Evolutionary conservation across 352 stramenopile genomes (phyloP).

Genomic region (Phytophthora agathidicida): DNA sequence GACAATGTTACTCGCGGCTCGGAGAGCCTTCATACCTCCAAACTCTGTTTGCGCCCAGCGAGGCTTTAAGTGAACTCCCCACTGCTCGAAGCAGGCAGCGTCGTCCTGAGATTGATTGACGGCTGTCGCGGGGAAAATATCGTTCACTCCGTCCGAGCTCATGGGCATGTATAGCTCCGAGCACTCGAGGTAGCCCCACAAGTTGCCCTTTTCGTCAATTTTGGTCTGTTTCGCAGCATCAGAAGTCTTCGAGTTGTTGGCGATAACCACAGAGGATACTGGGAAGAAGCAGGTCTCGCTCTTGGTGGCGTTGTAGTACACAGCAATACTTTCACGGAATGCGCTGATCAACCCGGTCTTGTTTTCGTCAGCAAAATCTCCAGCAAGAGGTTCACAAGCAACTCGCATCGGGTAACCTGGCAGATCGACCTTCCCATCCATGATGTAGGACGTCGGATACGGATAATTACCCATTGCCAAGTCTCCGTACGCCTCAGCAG

Average conservation of each 20-base stretch:
- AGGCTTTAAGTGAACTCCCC: constrained; percentile 54
- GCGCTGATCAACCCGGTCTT: constrained; percentile 28
- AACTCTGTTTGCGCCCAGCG: constrained; percentile 52
- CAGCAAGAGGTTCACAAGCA: constrained; percentile 39
- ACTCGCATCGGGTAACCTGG: constrained; percentile 44
- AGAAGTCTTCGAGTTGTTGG: constrained; percentile 12
- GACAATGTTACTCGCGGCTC: constrained; percentile 61
- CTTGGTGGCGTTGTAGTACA: constrained; percentile 58
- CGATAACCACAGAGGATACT: neutral
- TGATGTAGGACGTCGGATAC: constrained; percentile 59
- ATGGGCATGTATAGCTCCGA: constrained; percentile 58
- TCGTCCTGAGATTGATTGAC: constrained; percentile 39
- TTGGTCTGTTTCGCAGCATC: constrained; percentile 35
- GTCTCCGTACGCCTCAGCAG: constrained; percentile 31
- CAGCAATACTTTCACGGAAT: constrained; percentile 43
- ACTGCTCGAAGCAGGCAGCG: constrained; percentile 39
- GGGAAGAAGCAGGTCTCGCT: constrained; percentile 42
- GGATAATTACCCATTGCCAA: constrained; percentile 58
- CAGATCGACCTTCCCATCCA: constrained; percentile 42
- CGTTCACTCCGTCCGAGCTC: constrained; percentile 41
- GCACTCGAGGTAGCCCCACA: constrained; percentile 60
- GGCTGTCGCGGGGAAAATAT: constrained; percentile 37
- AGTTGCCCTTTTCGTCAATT: constrained; percentile 43
- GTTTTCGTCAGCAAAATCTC: constrained; percentile 28
- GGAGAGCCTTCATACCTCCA: constrained; percentile 54